Conservation (phyloP, 805 yeast genomes). For the Scheffersomyces spartinae region DNA sequence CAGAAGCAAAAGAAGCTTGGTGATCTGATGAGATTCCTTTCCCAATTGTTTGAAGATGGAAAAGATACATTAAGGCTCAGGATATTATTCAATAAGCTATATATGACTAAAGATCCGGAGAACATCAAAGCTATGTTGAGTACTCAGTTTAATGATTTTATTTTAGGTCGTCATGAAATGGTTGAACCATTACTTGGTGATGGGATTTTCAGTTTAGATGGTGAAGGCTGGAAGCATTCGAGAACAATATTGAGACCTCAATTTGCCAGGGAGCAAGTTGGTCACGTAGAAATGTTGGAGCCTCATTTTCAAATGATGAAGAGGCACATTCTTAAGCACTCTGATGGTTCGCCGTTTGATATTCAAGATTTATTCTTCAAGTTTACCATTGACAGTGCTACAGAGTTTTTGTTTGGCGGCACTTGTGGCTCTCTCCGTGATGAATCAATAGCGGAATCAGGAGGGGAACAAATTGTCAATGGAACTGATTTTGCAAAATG, state of each 20-base stretch:
- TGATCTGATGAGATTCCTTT: too few species aligned
- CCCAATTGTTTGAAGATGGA: constrained; percentile 3
- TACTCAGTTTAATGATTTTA: constrained; percentile 26
- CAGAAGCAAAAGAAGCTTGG: too few species aligned
- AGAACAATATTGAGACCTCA: constrained; percentile 27
- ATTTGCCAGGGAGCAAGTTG: constrained; percentile 26
- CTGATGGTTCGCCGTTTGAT: constrained; percentile 17
- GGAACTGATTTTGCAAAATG: constrained; percentile 21
- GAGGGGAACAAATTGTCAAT: constrained; percentile 17
- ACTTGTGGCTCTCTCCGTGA: constrained; percentile 18
- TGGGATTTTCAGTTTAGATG: constrained; percentile 27
- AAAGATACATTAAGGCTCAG: constrained; percentile 3
- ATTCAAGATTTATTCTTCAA: constrained; percentile 21
- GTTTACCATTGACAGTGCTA: constrained; percentile 28
- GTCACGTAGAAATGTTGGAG: constrained; percentile 22
- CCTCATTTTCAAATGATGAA: constrained; percentile 16
- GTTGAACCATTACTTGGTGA: constrained; percentile 24
- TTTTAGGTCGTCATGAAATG: constrained; percentile 21
- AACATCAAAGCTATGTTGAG: constrained; percentile 26
- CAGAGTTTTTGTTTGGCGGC: constrained; percentile 32
- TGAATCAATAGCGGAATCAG: constrained; percentile 14
- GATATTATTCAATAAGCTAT: constrained; percentile 10
- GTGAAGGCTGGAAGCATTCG: constrained; percentile 27
- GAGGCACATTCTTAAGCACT: constrained; percentile 11
- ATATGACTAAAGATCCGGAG: constrained; percentile 22